Conservation (phyloP, 129 eudicot species). For the Saussurea involucrata region DNA sequence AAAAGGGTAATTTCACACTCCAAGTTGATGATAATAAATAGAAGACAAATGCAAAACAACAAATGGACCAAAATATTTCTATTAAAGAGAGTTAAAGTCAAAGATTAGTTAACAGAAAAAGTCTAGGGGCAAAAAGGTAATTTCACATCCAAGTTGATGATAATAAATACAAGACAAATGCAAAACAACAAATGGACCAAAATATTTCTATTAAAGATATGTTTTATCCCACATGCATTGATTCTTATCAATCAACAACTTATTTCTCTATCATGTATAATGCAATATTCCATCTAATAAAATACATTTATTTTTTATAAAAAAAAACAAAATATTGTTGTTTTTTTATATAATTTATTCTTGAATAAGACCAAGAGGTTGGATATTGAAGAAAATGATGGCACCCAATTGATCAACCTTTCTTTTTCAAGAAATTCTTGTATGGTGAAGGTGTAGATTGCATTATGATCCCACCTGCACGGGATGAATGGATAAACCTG, state of each 20-base stretch:
- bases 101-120: not conserved
- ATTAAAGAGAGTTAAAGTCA: no score
- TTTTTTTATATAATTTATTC: not conserved
- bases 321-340: not conserved
- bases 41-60: constrained; percentile 29
- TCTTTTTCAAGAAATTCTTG: constrained; percentile 17
- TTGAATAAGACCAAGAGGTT: constrained; percentile 20
- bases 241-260: constrained; percentile 32
- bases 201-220: constrained; percentile 27
- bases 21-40: constrained; percentile 9
- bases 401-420: not conserved
- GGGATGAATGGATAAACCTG: not conserved
- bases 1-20: not conserved
- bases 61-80: constrained; percentile 30
- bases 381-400: not conserved
- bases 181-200: no score
- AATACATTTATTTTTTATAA: not conserved
- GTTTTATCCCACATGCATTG: constrained; percentile 39
- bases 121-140: not conserved
- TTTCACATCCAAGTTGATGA: no score
- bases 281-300: constrained; percentile 29
- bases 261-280: constrained; percentile 33
- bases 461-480: constrained; percentile 1
- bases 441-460: constrained; percentile 4
- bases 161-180: no score